Conservation (phyloP, 768 basidiomycete genomes). For the Panellus pusillus region DNA sequence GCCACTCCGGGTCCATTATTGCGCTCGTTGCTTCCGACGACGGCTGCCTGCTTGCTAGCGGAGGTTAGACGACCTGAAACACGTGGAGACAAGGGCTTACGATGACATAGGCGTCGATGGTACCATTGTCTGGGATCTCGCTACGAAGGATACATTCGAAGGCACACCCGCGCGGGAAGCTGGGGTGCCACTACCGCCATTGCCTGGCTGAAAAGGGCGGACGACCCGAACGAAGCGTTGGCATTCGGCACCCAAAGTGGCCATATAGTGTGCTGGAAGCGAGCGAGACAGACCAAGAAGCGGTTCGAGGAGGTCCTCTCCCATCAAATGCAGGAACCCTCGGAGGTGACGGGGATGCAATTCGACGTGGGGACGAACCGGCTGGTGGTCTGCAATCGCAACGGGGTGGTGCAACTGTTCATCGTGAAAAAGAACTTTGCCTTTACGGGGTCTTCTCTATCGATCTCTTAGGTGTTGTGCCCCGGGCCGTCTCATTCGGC, state of each 20-base stretch:
- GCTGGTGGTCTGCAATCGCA: background rate
- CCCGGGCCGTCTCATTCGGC: background rate
- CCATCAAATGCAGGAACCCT: background rate
- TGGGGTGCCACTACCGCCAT: conserved; percentile 3
- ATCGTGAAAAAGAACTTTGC: background rate
- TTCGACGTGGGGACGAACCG: conserved; percentile 4
- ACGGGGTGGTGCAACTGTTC: background rate
- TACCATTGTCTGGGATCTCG: conserved; percentile 1
- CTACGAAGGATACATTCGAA: background rate
- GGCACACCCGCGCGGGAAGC: background rate
- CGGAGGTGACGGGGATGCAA: background rate
- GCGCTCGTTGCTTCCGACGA: background rate
- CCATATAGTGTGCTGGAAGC: conserved; percentile 1
- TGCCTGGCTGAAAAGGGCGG: background rate
- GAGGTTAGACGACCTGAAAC: background rate
- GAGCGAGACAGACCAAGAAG: background rate
- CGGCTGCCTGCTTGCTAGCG: conserved; percentile 4
- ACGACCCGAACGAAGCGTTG: background rate
- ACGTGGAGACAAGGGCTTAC: background rate
- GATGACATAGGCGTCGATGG: conserved; percentile 1
- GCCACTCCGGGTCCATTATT: background rate
- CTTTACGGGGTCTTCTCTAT: background rate
- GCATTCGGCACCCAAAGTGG: background rate
- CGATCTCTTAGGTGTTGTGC: background rate
- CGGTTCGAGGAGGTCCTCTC: background rate